phyloP scores from a whole-genome alignment of 2,329 filamentous ascomycete species.

The Fusarium chlamydosporum region DNA sequence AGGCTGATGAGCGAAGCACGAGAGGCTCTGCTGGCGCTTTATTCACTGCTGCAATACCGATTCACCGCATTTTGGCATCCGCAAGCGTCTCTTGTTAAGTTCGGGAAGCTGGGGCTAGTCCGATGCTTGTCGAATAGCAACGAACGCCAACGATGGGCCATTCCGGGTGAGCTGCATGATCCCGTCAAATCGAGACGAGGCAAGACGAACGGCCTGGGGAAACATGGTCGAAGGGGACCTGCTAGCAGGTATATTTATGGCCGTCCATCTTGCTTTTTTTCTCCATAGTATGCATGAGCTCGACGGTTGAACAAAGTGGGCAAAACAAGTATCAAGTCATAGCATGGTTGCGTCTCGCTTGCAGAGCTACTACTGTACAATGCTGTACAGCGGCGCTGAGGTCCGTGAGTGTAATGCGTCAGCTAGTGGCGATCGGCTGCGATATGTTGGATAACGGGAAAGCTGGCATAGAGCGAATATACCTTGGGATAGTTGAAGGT shows the following conservation, averaged over 20 bases:
- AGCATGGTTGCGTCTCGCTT: conserved; percentile 2
- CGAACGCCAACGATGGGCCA: conserved; percentile 37
- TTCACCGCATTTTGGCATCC: conserved; percentile 53
- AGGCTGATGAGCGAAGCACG: conserved; percentile 27
- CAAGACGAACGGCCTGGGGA: conserved; percentile 38
- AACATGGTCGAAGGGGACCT: conserved; percentile 20
- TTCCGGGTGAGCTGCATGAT: conserved; percentile 48
- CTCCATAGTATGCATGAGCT: conserved; percentile 4
- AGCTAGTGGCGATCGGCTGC: conserved; percentile 27
- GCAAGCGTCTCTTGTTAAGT: conserved; percentile 42
- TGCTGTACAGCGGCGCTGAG: not conserved
- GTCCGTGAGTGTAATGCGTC: conserved; percentile 26
- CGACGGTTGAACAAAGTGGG: not conserved
- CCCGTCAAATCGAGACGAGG: conserved; percentile 40
- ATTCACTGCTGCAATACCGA: conserved; percentile 36
- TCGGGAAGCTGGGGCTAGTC: conserved; percentile 43
- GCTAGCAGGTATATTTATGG: not conserved
- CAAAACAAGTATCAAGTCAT: not conserved
- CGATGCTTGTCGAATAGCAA: conserved; percentile 40
- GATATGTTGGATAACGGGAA: conserved; percentile 10
- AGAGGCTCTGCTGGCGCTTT: conserved; percentile 39
- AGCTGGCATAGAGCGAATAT: not conserved
- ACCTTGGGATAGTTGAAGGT: not conserved
- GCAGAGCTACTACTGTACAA: not conserved
- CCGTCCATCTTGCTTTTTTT: not conserved